These are phyloP conservation scores for Saksenaea vasiformis DNA, from an alignment of 371 early-diverging fungal species.

Conservation along the genomic window DNA sequence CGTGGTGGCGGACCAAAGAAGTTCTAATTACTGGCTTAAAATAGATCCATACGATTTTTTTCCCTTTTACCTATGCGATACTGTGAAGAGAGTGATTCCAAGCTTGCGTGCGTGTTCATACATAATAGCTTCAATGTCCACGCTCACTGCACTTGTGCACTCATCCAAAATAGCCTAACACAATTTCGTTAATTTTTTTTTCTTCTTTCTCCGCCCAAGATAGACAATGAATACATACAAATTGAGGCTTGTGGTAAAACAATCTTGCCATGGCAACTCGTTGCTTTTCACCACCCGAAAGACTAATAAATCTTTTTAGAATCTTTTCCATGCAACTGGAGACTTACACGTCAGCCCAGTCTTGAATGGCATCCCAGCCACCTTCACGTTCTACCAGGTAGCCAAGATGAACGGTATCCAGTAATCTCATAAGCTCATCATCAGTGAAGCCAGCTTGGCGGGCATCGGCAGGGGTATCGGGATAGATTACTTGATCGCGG, in stretches of 20 bases:
- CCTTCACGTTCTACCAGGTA: conserved; percentile 81
- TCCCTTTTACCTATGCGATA: conserved; percentile 70
- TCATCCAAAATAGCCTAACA: conserved; percentile 80
- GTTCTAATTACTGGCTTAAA: conserved; percentile 25
- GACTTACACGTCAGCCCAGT: conserved; percentile 77
- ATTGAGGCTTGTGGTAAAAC: conserved; percentile 84
- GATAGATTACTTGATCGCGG: conserved; percentile 90
- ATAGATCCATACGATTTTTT: neutral
- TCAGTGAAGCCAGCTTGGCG: conserved; percentile 57
- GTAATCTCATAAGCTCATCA: conserved; percentile 60
- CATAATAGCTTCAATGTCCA: conserved; percentile 85
- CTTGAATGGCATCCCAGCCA: conserved; percentile 82
- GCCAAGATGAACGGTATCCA: conserved; percentile 73
- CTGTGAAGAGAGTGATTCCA: conserved; percentile 86
- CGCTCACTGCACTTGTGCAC: conserved; percentile 85
- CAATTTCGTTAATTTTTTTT: neutral
- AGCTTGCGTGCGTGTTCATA: conserved; percentile 78
- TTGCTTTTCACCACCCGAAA: conserved; percentile 86
- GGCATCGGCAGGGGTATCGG: conserved; percentile 66
- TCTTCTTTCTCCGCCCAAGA: neutral
- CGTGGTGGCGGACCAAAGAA: conserved; percentile 71
- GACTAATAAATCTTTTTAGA: conserved; percentile 10
- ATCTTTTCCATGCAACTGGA: conserved; percentile 9
- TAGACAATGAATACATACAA: conserved; percentile 47
- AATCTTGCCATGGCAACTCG: conserved; percentile 82